These are phyloP conservation scores for Lasiodiplodia gonubiensis DNA, from an alignment of 2,329 filamentous ascomycete genomes.

Conservation along the genomic window DNA sequence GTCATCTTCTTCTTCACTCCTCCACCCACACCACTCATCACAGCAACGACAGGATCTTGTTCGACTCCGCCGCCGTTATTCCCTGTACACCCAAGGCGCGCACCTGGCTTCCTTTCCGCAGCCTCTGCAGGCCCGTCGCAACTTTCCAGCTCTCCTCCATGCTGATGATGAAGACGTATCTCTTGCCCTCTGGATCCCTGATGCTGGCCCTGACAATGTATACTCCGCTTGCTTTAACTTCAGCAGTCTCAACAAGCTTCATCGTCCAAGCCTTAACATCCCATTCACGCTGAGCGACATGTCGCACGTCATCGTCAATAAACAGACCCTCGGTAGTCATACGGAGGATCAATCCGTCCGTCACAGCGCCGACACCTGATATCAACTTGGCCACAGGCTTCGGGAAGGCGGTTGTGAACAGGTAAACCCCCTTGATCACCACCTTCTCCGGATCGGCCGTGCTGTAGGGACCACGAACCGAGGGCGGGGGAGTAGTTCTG, in stretches of 20 bases:
- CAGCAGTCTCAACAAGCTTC: constrained; percentile 74
- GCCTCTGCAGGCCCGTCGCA: constrained; percentile 61
- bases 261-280: constrained; percentile 98
- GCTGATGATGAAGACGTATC: constrained; percentile 66
- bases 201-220: constrained; percentile 61
- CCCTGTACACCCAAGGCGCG: constrained; percentile 59
- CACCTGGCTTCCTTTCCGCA: constrained; percentile 63
- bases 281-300: constrained; percentile 95
- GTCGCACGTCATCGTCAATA: constrained; percentile 92
- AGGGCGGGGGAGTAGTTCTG: constrained; percentile 81
- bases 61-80: constrained; percentile 55
- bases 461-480: constrained; percentile 76
- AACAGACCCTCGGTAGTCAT: constrained; percentile 95
- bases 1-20: no score
- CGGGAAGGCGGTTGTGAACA: constrained; percentile 87
- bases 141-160: constrained; percentile 68
- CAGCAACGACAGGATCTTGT: constrained; percentile 42
- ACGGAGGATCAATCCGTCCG: constrained; percentile 87
- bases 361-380: constrained; percentile 81
- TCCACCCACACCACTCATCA: constrained; percentile 31
- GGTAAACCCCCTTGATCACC: constrained; percentile 89
- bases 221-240: constrained; percentile 4
- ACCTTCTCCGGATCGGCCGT: constrained; percentile 96
- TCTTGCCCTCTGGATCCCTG: constrained; percentile 64
- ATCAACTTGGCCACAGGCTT: constrained; percentile 91